Evolutionary conservation across 768 basidiomycete genomes (phyloP), one percentile per base, ranked within the genome.

Genomic region (Cystobasidium onofrii): DNA sequence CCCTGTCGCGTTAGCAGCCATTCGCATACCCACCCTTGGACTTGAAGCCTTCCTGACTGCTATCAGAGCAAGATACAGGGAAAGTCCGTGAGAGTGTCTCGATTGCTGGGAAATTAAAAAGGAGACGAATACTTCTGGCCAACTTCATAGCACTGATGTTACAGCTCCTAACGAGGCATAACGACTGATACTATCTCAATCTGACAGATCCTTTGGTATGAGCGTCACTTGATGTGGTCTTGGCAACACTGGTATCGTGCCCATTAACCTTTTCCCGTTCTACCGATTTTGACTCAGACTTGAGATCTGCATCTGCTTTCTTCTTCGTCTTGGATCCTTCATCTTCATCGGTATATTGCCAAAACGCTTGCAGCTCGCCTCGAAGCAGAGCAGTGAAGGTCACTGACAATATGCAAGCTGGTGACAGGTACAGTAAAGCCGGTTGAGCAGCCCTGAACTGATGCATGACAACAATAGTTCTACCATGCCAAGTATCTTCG

Each of bases 401-500:
- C 77, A 92, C 88, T 9, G 89, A 86, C 64, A 88, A 74, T 9
- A 92, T 88, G 80, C 91, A 90, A 0, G 87, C 88, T 34, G 90
- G 91, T 31, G 70, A 74, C 27, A 99, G 85, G 81, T 97, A 99
- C 55, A 99, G 83, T 69, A 99, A 82, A 1, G 95, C 95, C 0
- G 95, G 95, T 78, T 99, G 95, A 1, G 90, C 92, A 7, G 84
- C 84, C 36, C 84, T 83, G 77, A 87, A 88, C 46, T 82, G 78
- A 78, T 95, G 90, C 92, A 96, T 92, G 27, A 94, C 90, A 0
- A 80, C 78, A 86, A 96, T 91, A 9, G 94, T 94, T 17, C 84
- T 84, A 20, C 83, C 81, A 36, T 97, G 85, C 1, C 91, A 73
- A 36, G 23, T 34, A 29, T 3, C 31, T 4, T 15, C 50, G 29